phyloP scores from a whole-genome alignment of 2,329 filamentous ascomycete species.

The Xylariales sp. region DNA sequence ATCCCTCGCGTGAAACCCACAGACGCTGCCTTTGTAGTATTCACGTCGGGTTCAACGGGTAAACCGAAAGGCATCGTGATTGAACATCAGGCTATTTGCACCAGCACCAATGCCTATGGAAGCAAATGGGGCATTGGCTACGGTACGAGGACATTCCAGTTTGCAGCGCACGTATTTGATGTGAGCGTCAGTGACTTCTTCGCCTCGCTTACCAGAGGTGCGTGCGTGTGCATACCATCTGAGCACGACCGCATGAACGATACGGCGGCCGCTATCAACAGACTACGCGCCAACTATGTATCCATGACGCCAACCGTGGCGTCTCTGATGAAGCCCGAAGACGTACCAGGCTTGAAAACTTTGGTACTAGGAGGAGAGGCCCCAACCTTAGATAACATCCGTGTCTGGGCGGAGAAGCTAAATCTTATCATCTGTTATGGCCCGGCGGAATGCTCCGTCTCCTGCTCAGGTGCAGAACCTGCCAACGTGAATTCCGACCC shows the following conservation, averaged over 20 bases:
- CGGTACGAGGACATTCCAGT: constrained; percentile 2
- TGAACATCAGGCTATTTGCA: constrained; percentile 1
- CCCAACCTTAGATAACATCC: neutral
- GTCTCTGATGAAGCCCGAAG: neutral
- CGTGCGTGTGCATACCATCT: constrained; percentile 3
- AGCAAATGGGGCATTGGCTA: constrained; percentile 28
- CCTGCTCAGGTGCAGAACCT: neutral
- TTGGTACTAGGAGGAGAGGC: constrained; percentile 1
- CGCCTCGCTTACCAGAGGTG: neutral
- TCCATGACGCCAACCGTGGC: constrained; percentile 5
- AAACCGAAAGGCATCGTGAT: constrained; percentile 1
- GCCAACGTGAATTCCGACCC: neutral
- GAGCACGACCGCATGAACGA: constrained; percentile 4
- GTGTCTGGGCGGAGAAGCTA: neutral
- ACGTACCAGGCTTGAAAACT: neutral
- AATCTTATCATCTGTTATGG: neutral
- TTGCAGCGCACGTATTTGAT: constrained; percentile 2
- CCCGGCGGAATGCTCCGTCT: constrained; percentile 1
- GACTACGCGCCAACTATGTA: neutral
- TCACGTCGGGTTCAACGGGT: constrained; percentile 4
- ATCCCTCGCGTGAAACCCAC: neutral
- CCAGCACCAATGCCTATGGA: neutral
- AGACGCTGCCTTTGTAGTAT: neutral
- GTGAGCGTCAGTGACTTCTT: constrained; percentile 4
- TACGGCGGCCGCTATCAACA: neutral